phyloP scores from a whole-genome alignment of 768 basidiomycete species.

The Clitopilus passeckerianus region DNA sequence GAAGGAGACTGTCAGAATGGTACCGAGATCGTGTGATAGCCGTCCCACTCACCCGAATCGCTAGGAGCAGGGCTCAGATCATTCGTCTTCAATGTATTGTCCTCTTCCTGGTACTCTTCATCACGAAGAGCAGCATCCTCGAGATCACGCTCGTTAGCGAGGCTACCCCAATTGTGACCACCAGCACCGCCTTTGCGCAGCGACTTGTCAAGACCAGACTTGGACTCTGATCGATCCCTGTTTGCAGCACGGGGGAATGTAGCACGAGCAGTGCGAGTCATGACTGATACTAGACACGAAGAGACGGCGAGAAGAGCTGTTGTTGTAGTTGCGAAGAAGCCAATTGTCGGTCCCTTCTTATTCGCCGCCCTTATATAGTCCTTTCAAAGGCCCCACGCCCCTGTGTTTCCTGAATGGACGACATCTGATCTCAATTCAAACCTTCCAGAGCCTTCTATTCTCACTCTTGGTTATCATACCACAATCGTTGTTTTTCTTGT shows the following conservation, averaged over 20 bases:
- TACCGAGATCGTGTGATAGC: background rate
- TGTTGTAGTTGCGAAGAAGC: background rate
- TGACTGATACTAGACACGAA: conserved; percentile 22
- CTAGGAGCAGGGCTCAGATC: background rate
- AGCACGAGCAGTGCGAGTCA: conserved; percentile 81
- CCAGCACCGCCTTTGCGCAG: conserved; percentile 79
- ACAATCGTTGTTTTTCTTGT: background rate
- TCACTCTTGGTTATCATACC: background rate
- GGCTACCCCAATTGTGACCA: conserved; percentile 80
- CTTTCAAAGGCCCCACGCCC: background rate
- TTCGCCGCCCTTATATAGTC: background rate
- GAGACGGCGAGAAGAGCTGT: background rate
- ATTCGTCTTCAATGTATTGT: conserved; percentile 13
- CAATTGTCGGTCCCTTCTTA: background rate
- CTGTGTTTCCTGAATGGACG: background rate
- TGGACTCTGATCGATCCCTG: conserved; percentile 77
- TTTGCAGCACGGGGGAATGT: conserved; percentile 64
- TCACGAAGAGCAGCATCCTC: conserved; percentile 58
- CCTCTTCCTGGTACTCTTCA: conserved; percentile 43
- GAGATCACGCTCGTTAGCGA: conserved; percentile 56
- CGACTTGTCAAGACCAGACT: conserved; percentile 67
- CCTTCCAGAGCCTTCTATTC: conserved; percentile 2
- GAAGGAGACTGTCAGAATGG: background rate
- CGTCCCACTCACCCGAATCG: conserved; percentile 7
- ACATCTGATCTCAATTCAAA: background rate